Base-by-base conservation (phyloP, 129 eudicot species). In the Logfia minima region DNA sequence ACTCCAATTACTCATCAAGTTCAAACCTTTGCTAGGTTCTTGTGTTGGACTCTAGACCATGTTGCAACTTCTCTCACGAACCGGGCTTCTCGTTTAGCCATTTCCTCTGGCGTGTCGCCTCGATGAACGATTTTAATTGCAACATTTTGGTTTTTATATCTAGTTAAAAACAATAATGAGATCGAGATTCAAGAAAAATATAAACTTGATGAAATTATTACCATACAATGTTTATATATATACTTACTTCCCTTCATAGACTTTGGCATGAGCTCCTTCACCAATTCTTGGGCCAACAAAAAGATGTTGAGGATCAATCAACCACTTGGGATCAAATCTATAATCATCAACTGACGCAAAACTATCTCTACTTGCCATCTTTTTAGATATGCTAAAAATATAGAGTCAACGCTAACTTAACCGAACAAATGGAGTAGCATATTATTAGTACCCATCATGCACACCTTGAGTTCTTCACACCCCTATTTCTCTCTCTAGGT, bases 181-280 rank as follows among this genome's bases (percentile, higher is more conserved):
- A 74, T 80, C 75, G 67, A 80, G 75, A 66, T 39, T 66, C 48
- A 29, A 55, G 28, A 35, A 59, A 55, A 1, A 19, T 6, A 29
- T 14, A 53, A 37, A 2, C 6, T 58, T 19, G 43, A 77, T 55
- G 71, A 75, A 24, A 63, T 9, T 8, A 3, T 48, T 3, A 48
- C n/a, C 4, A 48, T 29, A 63, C n/a, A 64, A 56, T 32, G 58
- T 68, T 58, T 68, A 41, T 58, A 24, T 48, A 14, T 48, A 26
- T 34, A 87, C 91, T 81, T 82, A 87, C 91, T 82, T 87, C 72
- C 91, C 91, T 75, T 87, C 91, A 71, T 87, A 87, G 8, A 87
- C 91, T 76, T 87, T 87, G 66, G 88, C 88, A 84, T 84, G 91
- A 72, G 91, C 91, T 8, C 91, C 91, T 68, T 87, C 91, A n/a